A percentile compares a stretch with the other conserved stretches of the same genome.
These are phyloP conservation scores for Leptosphaerulina australis DNA, from an alignment of 2,329 filamentous ascomycete genomes.

Conservation along the genomic window DNA sequence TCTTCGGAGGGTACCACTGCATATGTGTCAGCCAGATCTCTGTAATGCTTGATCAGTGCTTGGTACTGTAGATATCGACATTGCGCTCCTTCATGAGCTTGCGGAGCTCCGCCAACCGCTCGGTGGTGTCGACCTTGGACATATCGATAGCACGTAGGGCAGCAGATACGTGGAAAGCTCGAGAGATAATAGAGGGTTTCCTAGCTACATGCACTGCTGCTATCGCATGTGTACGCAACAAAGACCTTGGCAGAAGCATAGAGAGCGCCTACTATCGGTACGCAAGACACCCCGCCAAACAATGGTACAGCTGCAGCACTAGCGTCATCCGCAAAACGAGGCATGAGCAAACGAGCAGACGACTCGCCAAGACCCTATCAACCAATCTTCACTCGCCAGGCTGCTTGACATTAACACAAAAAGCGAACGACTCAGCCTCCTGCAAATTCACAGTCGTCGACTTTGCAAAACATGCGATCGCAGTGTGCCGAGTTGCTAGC, in stretches of 20 bases:
- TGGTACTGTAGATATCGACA: conserved; percentile 87
- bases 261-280: conserved; percentile 30
- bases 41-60: conserved; percentile 26
- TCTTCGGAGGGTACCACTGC: conserved; percentile 95
- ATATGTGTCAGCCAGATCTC: conserved; percentile 44
- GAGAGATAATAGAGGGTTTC: conserved; percentile 20
- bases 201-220: conserved; percentile 34
- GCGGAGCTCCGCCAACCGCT: conserved; percentile 76
- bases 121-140: conserved; percentile 78
- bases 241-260: conserved; percentile 42
- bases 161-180: conserved; percentile 42
- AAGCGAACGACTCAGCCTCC: conserved; percentile 3
- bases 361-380: conserved; percentile 8
- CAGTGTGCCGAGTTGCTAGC: conserved; percentile 14
- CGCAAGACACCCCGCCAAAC: conserved; percentile 29
- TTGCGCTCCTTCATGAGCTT: conserved; percentile 85
- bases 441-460: not conserved
- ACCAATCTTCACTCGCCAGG: conserved; percentile 4
- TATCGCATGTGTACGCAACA: conserved; percentile 39
- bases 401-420: conserved; percentile 4
- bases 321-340: conserved; percentile 10
- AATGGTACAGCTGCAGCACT: conserved; percentile 20
- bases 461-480: conserved; percentile 15
- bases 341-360: conserved; percentile 4
- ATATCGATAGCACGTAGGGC: conserved; percentile 60